Base-by-base conservation (phyloP, 306 rosid genomes). In the Boehmeria nivea region DNA sequence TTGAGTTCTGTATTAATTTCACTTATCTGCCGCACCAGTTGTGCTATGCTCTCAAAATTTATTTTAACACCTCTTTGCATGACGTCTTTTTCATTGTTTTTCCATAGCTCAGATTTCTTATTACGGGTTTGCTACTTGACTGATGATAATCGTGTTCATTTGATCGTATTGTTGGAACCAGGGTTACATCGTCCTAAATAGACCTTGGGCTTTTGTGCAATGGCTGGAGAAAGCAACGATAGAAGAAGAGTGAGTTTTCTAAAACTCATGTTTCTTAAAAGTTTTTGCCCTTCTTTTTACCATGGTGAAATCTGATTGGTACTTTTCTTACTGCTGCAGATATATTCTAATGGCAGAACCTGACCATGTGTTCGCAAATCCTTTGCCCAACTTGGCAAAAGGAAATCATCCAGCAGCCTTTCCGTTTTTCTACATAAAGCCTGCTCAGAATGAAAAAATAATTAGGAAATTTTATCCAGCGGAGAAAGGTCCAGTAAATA, bases 141-240 rank as follows among this genome's bases (percentile, higher is more conserved):
- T n/a, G n/a, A 40, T 40, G 44, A 24, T 26, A 66, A 54, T 21
- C 51, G 49, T 24, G 11, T 44, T 22, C 37, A 11, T n/a, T 24
- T 10, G 16, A 22, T 26, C 25, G 20, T 59, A 14, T 62, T 65
- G 67, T 59, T 46, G 55, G 53, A 42, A 37, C 54, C 79, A 89
- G 97, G 97, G 95, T 60, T 89, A 89, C 69, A 52, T 89, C 55
- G 97, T 86, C 64, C 83, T 89, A 60, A 83, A 89, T 67, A 83
- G 95, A 75, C 97, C 97, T 11, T 89, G 97, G 97, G 97, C 97
- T 56, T 89, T 89, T 75, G 89, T 89, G 67, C 97, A 89, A 61
- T 89, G 97, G 97, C 83, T 89, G 63, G 95, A 85, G 79, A 83
- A 81, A 76, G 95, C 87, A 59, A 63, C 46, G n/a, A 81, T 89